These are phyloP conservation scores for Aspergillus bridgeri DNA, from an alignment of 495 filamentous ascomycete genomes.

Conservation along the genomic window DNA sequence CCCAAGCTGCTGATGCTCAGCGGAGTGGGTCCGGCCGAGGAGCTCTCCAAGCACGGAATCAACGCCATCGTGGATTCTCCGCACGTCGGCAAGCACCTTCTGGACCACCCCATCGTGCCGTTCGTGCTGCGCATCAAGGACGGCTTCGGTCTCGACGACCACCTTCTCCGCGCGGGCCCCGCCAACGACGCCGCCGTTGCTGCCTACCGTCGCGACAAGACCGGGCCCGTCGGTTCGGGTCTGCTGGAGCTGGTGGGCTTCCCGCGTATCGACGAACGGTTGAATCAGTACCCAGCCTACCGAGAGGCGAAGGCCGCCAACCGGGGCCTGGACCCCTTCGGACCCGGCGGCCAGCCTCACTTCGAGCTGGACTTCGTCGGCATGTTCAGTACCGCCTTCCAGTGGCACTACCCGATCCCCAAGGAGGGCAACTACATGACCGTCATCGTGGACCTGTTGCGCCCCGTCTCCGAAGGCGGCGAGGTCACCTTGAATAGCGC, in stretches of 20 bases:
- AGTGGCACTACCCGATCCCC: slow-evolving; percentile 58
- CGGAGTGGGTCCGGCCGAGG: slow-evolving; percentile 38
- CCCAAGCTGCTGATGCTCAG: slow-evolving; percentile 49
- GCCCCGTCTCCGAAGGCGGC: slow-evolving; percentile 49
- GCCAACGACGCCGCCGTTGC: slow-evolving; percentile 41
- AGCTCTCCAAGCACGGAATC: slow-evolving; percentile 51
- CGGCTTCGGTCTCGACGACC: slow-evolving; percentile 50
- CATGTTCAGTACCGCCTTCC: slow-evolving; percentile 60
- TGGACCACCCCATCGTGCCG: slow-evolving; percentile 55
- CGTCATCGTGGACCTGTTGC: slow-evolving; percentile 59
- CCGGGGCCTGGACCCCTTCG: slow-evolving; percentile 55
- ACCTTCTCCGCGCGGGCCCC: slow-evolving; percentile 49
- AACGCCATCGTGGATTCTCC: slow-evolving; percentile 41
- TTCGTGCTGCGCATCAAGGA: slow-evolving; percentile 56
- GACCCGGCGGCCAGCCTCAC: slow-evolving; percentile 57
- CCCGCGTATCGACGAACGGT: slow-evolving; percentile 52
- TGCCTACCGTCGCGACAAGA: slow-evolving; percentile 44
- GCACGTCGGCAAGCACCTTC: slow-evolving; percentile 55
- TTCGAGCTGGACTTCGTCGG: slow-evolving; percentile 64
- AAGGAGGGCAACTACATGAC: slow-evolving; percentile 48
- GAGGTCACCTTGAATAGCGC: slow-evolving; percentile 51
- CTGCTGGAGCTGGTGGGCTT: slow-evolving; percentile 56
- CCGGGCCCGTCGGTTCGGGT: slow-evolving; percentile 49
- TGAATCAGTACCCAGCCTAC: slow-evolving; percentile 48
- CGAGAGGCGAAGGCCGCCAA: slow-evolving; percentile 46